phyloP scores from a whole-genome alignment of 2,329 filamentous ascomycete species.

The Neonectria sp. region DNA sequence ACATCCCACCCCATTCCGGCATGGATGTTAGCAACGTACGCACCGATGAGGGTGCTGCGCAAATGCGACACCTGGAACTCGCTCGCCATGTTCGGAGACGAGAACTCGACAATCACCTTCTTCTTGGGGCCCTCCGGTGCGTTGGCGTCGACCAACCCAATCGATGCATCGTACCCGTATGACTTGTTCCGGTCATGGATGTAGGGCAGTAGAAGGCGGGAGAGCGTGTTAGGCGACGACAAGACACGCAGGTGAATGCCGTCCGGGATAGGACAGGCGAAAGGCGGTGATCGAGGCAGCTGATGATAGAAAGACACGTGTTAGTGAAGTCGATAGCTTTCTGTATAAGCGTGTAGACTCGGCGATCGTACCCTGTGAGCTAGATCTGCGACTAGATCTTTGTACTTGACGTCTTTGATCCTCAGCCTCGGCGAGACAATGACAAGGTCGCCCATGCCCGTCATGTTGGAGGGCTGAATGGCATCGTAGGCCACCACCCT shows the following conservation, averaged over 20 bases:
- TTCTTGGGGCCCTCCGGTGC: slow-evolving; percentile 29
- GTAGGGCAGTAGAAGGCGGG: slow-evolving; percentile 40
- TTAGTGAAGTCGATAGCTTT: slow-evolving; percentile 24
- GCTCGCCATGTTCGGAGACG: slow-evolving; percentile 81
- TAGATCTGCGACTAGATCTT: slow-evolving; percentile 42
- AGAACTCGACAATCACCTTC: slow-evolving; percentile 78
- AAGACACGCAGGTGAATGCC: slow-evolving; percentile 44
- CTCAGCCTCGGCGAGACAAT: slow-evolving; percentile 46
- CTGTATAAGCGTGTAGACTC: not conserved
- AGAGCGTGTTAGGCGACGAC: slow-evolving; percentile 42
- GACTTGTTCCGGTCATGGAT: slow-evolving; percentile 38
- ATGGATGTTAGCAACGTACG: slow-evolving; percentile 77
- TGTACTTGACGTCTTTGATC: slow-evolving; percentile 27
- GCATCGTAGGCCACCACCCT: slow-evolving; percentile 44
- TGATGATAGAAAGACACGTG: slow-evolving; percentile 8
- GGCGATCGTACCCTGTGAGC: slow-evolving; percentile 33
- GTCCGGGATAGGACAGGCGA: slow-evolving; percentile 40
- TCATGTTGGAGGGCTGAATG: slow-evolving; percentile 45
- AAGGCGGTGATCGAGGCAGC: slow-evolving; percentile 42
- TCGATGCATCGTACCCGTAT: slow-evolving; percentile 41
- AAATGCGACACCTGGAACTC: slow-evolving; percentile 80
- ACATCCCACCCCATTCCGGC: slow-evolving; percentile 78
- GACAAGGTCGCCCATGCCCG: slow-evolving; percentile 44
- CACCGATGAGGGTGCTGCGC: slow-evolving; percentile 79
- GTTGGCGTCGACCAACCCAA: slow-evolving; percentile 34